Evolutionary conservation across 2,329 filamentous ascomycete genomes (phyloP), one percentile per base, ranked within the genome.

Genomic region (Fonsecaea pugnacius): DNA sequence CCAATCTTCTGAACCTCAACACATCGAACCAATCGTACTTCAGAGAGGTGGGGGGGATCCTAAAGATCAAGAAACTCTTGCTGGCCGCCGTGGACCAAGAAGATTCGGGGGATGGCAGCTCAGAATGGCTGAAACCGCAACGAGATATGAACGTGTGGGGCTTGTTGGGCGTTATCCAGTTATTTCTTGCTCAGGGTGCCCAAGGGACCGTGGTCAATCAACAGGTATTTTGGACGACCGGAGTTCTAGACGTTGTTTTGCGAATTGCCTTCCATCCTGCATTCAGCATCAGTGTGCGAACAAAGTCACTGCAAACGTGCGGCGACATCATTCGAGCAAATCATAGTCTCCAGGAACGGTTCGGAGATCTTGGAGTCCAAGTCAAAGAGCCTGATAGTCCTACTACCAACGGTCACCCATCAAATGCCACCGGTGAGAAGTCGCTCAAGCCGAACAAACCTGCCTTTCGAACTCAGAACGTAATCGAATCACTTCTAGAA

Each of bases 11-110:
- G 32, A 87, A 90, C 36, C 85, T 92, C 71, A 98, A 98, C 74
- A 82, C 88, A 1, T 95, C 93, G 1, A 99, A 99, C 73, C 95
- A 99, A 76, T 91, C 92, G 10, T 88, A 94, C 62, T 98, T 99
- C 76, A 86, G 94, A 62, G 95, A 99, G 75, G 94, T 91, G 51
- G 92, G 92, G 0, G 93, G 89, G 73, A 87, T 96, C 14, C 83
- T 85, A 24, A 89, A 88, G 70, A 81, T 97, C 54, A 84, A 88
- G 16, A 84, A 84, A 40, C 81, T 98, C 36, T 81, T 96, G 21
- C 83, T 78, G n/a, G 80, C 83, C 75, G 80, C 85, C 72, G 82
- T 85, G 68, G 78, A 84, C 70, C 81, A 83, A 63, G 78, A 82
- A 62, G 79, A 83, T 18, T 63, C 64, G 14, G 82, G 83, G 27